Base-by-base conservation (phyloP, 2,329 filamentous ascomycete species). In the Penicillium corylophilum region DNA sequence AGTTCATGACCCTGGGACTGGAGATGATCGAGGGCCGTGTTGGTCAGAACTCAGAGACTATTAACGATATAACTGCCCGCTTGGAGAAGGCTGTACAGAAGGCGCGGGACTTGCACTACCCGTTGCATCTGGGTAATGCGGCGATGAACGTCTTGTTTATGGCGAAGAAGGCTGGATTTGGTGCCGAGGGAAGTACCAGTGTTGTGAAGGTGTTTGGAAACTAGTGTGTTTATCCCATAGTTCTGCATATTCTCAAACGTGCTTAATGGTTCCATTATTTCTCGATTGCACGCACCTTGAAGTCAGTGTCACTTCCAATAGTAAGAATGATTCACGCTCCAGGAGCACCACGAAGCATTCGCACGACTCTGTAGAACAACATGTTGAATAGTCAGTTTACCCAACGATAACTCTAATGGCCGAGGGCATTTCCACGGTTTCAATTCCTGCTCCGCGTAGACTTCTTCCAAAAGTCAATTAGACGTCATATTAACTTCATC, bases 41-140 rank as follows among this genome's bases (percentile, higher is more conserved):
- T 8, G 64, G 56, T 0, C 53, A 63, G 24, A 58, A 59, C 12
- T 71, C 69, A 46, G 64, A 69, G 22, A 71, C 67, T 0, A 57
- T 77, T 4, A 65, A 71, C 36, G 66, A 71, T 29, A 73, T 72
- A 8, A 66, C 70, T 10, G 45, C 54, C 18, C 72, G 71, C 50
- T 57, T 79, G 46, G 67, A 70, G 22, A 68, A 62, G 16, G 75
- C 71, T 6, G 73, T 78, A 28, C 72, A 78, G 41, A 73, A 71
- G 63, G 72, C 69, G 3, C 60, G 71, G 23, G 69, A 73, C 44
- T 43, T 72, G 9, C 64, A 73, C 51, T 71, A 69, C 31, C 72
- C 72, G 16, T 51, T 74, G 51, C 61, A 73, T 51, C 46, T 74
- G 33, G 72, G 69, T 5, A 73, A 69, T 58, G 64, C 65, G 38